A percentile compares a stretch with the other conserved stretches of the same genome.
These are phyloP conservation scores for Penicillium crystallinum DNA, from an alignment of 495 filamentous ascomycete species.

Conservation along the genomic window DNA sequence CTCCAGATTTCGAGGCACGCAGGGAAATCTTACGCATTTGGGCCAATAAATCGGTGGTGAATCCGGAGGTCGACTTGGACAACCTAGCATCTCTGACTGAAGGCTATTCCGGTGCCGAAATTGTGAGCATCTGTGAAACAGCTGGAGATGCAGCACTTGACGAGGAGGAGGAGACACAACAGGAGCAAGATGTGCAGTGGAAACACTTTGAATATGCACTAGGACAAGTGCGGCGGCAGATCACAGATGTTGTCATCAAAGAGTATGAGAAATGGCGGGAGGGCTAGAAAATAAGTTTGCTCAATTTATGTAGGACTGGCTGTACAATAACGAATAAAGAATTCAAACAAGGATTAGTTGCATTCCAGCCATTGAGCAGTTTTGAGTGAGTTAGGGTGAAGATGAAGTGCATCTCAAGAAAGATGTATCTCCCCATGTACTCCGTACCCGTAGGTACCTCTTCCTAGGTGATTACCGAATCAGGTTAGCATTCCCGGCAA, in stretches of 20 bases:
- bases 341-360: no score
- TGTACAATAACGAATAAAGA: background rate
- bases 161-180: constrained; percentile 43
- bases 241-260: constrained; percentile 58
- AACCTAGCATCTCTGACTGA: constrained; percentile 65
- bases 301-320: background rate
- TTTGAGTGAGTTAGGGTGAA: background rate
- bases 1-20: constrained; percentile 71
- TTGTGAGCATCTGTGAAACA: constrained; percentile 72
- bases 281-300: constrained; percentile 12
- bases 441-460: background rate
- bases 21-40: constrained; percentile 71
- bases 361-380: no score
- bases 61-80: constrained; percentile 60
- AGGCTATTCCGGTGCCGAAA: constrained; percentile 85
- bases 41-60: constrained; percentile 53
- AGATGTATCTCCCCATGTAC: background rate
- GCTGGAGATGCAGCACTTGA: constrained; percentile 57
- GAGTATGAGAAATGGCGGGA: constrained; percentile 65
- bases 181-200: constrained; percentile 49
- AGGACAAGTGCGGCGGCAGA: constrained; percentile 56
- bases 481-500: constrained; percentile 10
- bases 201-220: constrained; percentile 63
- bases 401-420: background rate
- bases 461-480: constrained; percentile 16